Evolutionary conservation across 2,329 filamentous ascomycete species (phyloP).

Genomic region (Trichoderma koningii): DNA sequence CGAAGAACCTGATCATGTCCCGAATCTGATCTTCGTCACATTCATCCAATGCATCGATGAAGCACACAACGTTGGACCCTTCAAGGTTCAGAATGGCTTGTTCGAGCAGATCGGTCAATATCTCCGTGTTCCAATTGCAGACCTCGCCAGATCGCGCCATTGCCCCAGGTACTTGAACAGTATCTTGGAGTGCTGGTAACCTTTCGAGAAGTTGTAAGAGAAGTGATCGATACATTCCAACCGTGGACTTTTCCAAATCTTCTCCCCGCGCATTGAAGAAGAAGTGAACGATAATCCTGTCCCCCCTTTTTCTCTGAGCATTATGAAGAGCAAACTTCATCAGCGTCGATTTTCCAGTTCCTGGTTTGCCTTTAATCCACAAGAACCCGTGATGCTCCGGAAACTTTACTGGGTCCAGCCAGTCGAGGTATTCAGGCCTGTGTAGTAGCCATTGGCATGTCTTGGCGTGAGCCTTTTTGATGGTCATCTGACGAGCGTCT

Average conservation of each 20-base stretch:
- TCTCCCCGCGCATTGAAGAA: conserved; percentile 54
- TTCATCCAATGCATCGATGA: conserved; percentile 50
- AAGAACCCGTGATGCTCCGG: conserved; percentile 43
- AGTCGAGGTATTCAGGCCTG: conserved; percentile 6
- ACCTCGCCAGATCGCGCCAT: conserved; percentile 46
- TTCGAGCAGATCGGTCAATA: conserved; percentile 32
- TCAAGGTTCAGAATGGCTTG: conserved; percentile 28
- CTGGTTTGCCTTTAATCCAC: conserved; percentile 52
- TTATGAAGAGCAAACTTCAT: conserved; percentile 44
- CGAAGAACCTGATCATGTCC: conserved; percentile 47
- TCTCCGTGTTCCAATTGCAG: neutral
- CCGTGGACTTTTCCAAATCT: conserved; percentile 46
- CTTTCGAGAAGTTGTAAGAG: conserved; percentile 44
- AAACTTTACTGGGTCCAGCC: conserved; percentile 16
- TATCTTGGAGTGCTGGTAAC: conserved; percentile 31
- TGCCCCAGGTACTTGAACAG: conserved; percentile 54
- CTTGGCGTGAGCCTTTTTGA: conserved; percentile 42
- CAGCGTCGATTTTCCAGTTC: conserved; percentile 49
- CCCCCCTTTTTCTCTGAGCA: neutral
- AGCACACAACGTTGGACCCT: conserved; percentile 34
- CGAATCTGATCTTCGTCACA: conserved; percentile 45
- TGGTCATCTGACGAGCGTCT: conserved; percentile 40
- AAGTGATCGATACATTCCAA: conserved; percentile 54
- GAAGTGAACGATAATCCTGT: conserved; percentile 43
- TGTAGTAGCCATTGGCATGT: conserved; percentile 31